Base-by-base conservation (phyloP, 148 eudicot species). In the Pharnaceum exiguum region DNA sequence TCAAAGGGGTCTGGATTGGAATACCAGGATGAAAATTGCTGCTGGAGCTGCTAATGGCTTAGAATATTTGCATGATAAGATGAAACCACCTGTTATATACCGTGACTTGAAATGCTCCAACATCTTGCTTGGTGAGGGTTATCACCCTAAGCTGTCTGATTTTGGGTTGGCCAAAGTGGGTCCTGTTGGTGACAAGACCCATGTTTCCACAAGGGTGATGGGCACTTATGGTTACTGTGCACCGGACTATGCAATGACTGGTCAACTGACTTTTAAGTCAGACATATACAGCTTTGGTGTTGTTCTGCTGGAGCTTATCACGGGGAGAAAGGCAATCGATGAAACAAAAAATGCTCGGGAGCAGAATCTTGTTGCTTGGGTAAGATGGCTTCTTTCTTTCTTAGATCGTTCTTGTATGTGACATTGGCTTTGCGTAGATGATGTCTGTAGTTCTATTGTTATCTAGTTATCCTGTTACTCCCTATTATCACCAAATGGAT, bases 41-140 rank as follows among this genome's bases (percentile, higher is more conserved):
- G 90, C 96, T 24, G 95, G 96, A 40, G 95, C 96, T 57, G 95
- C 96, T n/a, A 79, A 51, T 61, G 96, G 96, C 5, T 63, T 89
- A 39, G 96, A 90, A 71, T 86, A 86, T 60, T 63, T 90, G 50
- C 97, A 90, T 36, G 90, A 83, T 53, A 74, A 86, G 69, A 67
- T 81, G 84, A 75, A 79, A 35, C 89, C 83, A 13, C 87, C 96
- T 2, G 63, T 89, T 30, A 89, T 89, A 61, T 86, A 89, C 73
- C 90, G 95, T 65, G 96, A 89, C 71, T 71, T 89, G 64, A 89
- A 89, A 53, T 76, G 90, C 75, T 82, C 97, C 3, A 90, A 90
- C 62, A 84, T 90, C 59, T 66, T 90, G 79, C 79, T 90, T 16
- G 86, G 80, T 5, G 95, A 86, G 61, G 86, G 65, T 16, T 84